Evolutionary conservation across 1,284 basidiomycete species (phyloP).

Genomic region (Tremellales sp.): DNA sequence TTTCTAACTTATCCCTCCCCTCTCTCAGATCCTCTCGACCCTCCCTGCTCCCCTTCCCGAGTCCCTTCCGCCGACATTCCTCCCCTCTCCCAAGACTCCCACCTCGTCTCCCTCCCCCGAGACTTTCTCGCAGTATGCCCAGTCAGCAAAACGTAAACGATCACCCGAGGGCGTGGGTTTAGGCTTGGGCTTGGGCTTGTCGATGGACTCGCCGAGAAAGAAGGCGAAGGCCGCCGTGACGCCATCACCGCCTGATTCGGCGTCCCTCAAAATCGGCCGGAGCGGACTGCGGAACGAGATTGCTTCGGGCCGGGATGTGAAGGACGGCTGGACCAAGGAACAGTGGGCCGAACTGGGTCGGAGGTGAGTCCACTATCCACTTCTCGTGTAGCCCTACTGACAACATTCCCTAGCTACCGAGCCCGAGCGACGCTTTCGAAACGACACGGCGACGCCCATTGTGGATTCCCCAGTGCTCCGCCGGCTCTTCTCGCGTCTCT

Average conservation of each 20-base stretch:
- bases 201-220: background rate
- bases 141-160: conserved; percentile 4
- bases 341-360: conserved; percentile 14
- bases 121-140: conserved; percentile 16
- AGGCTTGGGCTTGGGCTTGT: conserved; percentile 10
- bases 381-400: background rate
- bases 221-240: conserved; percentile 5
- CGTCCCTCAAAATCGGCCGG: conserved; percentile 1
- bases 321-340: conserved; percentile 20
- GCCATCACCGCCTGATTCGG: background rate
- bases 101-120: conserved; percentile 15
- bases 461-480: conserved; percentile 21
- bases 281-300: conserved; percentile 16
- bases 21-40: conserved; percentile 24
- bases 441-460: conserved; percentile 41
- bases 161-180: background rate
- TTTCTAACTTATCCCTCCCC: conserved; percentile 1
- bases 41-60: conserved; percentile 37
- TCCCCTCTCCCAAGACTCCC: conserved; percentile 20
- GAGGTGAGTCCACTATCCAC: conserved; percentile 13
- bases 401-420: conserved; percentile 17
- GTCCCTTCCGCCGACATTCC: conserved; percentile 29
- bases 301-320: conserved; percentile 5
- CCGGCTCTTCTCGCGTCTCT: conserved; percentile 20
- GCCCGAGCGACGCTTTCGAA: conserved; percentile 33